phyloP scores from a whole-genome alignment of 192 early-diverging fungal species.

The Coemansia sp. region DNA sequence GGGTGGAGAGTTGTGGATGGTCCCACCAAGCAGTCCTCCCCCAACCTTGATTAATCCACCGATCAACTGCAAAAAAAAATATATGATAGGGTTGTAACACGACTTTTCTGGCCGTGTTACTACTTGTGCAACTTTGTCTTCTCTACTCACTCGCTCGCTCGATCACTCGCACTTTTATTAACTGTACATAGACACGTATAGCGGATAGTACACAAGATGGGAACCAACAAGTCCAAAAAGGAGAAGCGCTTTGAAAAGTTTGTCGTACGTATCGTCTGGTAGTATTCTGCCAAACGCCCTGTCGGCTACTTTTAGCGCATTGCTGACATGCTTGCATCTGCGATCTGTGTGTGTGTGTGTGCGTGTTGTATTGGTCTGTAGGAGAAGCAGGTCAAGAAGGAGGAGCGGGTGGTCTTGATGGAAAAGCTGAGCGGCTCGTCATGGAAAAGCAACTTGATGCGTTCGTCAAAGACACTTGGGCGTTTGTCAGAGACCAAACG shows the following conservation, averaged over 20 bases:
- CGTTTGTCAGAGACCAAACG: slow-evolving; percentile 64
- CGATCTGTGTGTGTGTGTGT: not conserved
- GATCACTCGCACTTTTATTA: not conserved
- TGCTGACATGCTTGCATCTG: not conserved
- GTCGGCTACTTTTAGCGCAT: slow-evolving; percentile 28
- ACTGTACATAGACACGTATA: not conserved
- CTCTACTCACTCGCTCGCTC: not conserved
- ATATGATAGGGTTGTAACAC: slow-evolving; percentile 4
- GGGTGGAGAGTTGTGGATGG: not conserved
- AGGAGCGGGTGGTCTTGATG: slow-evolving; percentile 66
- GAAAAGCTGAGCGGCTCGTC: slow-evolving; percentile 66
- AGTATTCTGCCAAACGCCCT: not conserved
- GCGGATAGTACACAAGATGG: slow-evolving; percentile 24
- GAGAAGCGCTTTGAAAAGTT: slow-evolving; percentile 79
- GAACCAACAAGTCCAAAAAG: slow-evolving; percentile 64
- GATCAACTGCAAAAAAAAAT: not conserved
- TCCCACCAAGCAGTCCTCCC: not conserved
- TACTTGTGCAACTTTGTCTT: not conserved
- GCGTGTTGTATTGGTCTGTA: slow-evolving; percentile 13
- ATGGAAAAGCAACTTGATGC: slow-evolving; percentile 70
- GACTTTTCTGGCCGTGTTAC: not conserved
- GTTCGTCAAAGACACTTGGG: slow-evolving; percentile 72
- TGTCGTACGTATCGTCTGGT: slow-evolving; percentile 57
- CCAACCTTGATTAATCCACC: not conserved
- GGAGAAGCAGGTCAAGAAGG: slow-evolving; percentile 83